Percentiles rank a stretch among this genome's conserved stretches.
Conservation (phyloP, 805 yeast genomes). For the Clavispora phyllophila region DNA sequence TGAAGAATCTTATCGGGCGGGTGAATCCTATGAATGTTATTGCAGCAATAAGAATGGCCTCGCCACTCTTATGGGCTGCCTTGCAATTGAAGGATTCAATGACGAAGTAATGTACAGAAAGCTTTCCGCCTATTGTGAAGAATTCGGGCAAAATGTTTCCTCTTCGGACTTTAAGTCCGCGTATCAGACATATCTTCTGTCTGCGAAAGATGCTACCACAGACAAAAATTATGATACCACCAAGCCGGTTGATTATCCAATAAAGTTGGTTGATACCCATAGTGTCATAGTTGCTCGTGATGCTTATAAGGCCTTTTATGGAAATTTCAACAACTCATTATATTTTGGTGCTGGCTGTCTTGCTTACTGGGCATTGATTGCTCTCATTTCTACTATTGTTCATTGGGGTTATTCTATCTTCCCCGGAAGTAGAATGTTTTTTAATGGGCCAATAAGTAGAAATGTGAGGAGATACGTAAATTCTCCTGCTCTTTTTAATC, state of each 20-base stretch:
- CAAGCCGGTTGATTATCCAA: conserved; percentile 7
- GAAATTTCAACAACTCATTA: conserved; percentile 7
- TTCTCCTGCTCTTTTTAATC: conserved; percentile 34
- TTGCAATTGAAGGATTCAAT: not conserved
- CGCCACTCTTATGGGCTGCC: conserved; percentile 5
- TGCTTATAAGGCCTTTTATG: conserved; percentile 4
- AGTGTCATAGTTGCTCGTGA: conserved; percentile 2
- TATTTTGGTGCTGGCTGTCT: conserved; percentile 4
- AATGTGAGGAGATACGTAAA: conserved; percentile 31
- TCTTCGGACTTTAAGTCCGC: not conserved
- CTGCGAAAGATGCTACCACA: not conserved
- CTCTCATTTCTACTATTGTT: conserved; percentile 7
- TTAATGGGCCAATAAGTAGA: conserved; percentile 25
- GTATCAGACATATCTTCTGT: not conserved
- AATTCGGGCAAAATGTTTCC: not conserved
- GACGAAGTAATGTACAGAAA: not conserved
- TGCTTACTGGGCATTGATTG: conserved; percentile 12
- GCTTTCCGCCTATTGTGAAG: not conserved
- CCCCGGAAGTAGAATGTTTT: conserved; percentile 8
- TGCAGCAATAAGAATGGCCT: conserved; percentile 4
- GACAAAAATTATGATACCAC: not conserved
- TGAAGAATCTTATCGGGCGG: not conserved
- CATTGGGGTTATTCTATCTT: conserved; percentile 13
- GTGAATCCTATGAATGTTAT: conserved; percentile 1
- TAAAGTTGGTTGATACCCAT: conserved; percentile 3